Percentiles rank a stretch among this genome's conserved stretches.
Evolutionary conservation across 2,329 filamentous ascomycete genomes (phyloP).

Genomic region (Fusarium chaquense): DNA sequence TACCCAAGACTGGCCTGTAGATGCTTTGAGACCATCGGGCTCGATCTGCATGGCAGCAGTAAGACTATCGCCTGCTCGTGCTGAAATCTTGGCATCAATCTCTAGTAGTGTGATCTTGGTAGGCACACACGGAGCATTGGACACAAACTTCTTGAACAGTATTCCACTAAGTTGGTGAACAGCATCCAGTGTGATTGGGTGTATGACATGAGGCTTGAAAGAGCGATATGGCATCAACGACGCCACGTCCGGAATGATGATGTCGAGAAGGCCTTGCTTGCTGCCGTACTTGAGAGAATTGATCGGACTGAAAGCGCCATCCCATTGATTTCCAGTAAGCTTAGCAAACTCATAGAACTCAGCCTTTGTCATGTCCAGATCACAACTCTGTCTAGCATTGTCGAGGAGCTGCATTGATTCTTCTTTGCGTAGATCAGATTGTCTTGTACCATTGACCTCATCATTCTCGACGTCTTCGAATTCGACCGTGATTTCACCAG

Average conservation of each 20-base stretch:
- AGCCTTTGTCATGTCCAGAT: not conserved
- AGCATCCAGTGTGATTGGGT: constrained; percentile 9
- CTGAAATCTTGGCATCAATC: not conserved
- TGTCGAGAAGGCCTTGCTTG: constrained; percentile 6
- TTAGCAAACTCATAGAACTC: constrained; percentile 16
- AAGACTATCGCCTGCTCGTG: not conserved
- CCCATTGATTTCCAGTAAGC: constrained; percentile 11
- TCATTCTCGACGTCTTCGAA: not conserved
- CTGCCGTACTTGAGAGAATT: constrained; percentile 5
- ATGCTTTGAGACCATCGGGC: not conserved
- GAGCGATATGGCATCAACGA: constrained; percentile 11
- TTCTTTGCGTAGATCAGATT: not conserved
- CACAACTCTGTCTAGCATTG: not conserved
- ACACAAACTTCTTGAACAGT: constrained; percentile 17
- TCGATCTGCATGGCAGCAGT: constrained; percentile 17
- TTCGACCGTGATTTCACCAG: not conserved
- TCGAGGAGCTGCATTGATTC: not conserved
- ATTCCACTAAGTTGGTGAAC: constrained; percentile 10
- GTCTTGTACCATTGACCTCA: not conserved
- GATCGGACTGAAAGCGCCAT: constrained; percentile 9
- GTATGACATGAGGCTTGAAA: constrained; percentile 7
- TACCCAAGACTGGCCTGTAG: constrained; percentile 8
- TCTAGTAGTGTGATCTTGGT: constrained; percentile 2
- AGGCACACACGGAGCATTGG: constrained; percentile 13
- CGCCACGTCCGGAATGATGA: constrained; percentile 13